Evolutionary conservation across 2,329 filamentous ascomycete species (phyloP).

Genomic region (Didymosphaeria variabile): DNA sequence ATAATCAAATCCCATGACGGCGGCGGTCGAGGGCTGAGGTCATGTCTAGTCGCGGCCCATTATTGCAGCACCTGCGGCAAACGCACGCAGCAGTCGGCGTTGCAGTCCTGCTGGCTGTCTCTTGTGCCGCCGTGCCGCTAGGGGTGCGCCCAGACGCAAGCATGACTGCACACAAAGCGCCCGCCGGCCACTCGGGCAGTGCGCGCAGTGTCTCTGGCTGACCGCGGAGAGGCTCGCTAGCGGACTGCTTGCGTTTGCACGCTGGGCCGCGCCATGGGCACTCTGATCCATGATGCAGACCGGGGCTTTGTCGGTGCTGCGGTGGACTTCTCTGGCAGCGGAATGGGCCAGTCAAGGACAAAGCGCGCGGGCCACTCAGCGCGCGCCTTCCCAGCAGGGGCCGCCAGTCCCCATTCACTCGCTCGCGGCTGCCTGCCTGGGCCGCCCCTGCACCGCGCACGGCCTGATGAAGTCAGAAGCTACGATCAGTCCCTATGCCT

Average conservation of each 20-base stretch:
- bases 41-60: too few relatives aligned
- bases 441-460: conserved; percentile 30
- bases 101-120: not conserved
- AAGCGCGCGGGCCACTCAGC: not conserved
- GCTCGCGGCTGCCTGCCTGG: conserved; percentile 28
- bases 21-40: not conserved
- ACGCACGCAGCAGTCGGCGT: conserved; percentile 5
- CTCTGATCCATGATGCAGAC: conserved; percentile 4
- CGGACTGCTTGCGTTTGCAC: conserved; percentile 13
- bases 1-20: conserved; percentile 29
- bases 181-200: not conserved
- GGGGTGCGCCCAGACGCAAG: not conserved
- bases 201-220: conserved; percentile 3
- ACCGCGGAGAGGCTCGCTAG: conserved; percentile 9
- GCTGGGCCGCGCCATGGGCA: conserved; percentile 11
- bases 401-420: conserved; percentile 22
- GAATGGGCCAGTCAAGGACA: too few relatives aligned
- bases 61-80: not conserved
- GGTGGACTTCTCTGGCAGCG: not conserved
- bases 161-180: conserved; percentile 8
- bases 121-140: not conserved
- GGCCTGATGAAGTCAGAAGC: conserved; percentile 49
- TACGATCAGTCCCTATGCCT: conserved; percentile 51
- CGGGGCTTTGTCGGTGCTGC: conserved; percentile 6
- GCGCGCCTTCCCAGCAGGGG: not conserved